Conservation (phyloP, 2,329 filamentous ascomycete genomes). For the Penicillium palitans region DNA sequence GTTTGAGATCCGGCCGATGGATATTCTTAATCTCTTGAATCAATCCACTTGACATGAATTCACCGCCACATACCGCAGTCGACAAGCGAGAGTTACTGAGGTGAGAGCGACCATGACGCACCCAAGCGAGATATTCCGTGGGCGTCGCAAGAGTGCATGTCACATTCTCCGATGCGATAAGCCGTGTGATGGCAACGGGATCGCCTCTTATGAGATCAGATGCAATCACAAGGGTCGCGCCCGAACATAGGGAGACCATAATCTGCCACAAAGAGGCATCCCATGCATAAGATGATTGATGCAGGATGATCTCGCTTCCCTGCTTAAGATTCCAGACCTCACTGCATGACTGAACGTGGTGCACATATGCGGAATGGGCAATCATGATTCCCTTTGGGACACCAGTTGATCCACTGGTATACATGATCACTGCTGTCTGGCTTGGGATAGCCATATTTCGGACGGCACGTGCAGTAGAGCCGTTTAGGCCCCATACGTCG, state of each 20-base stretch:
- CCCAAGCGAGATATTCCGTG: slow-evolving; percentile 22
- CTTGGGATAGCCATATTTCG: slow-evolving; percentile 9
- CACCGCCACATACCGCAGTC: slow-evolving; percentile 28
- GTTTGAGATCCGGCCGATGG: slow-evolving; percentile 6
- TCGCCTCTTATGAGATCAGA: slow-evolving; percentile 15
- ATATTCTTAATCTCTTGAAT: slow-evolving; percentile 18
- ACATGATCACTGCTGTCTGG: slow-evolving; percentile 18
- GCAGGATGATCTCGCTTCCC: slow-evolving; percentile 18
- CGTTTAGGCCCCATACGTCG: slow-evolving; percentile 4
- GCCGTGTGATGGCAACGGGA: slow-evolving; percentile 17
- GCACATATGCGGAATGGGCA: slow-evolving; percentile 15
- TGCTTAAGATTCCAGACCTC: slow-evolving; percentile 7
- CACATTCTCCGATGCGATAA: slow-evolving; percentile 21
- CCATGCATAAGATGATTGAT: slow-evolving; percentile 28
- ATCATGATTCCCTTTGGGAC: slow-evolving; percentile 18
- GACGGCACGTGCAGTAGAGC: neutral
- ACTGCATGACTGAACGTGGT: slow-evolving; percentile 16
- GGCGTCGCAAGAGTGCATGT: slow-evolving; percentile 23
- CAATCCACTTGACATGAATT: slow-evolving; percentile 10
- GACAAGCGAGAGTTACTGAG: slow-evolving; percentile 10
- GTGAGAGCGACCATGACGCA: slow-evolving; percentile 13
- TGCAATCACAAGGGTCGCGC: slow-evolving; percentile 20
- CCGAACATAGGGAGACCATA: slow-evolving; percentile 20
- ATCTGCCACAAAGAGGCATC: slow-evolving; percentile 27
- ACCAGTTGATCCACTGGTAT: slow-evolving; percentile 27